Evolutionary conservation across 176 grass and related monocot genomes (phyloP), one percentile per base, ranked within the genome.

Genomic region (Raddia guianensis): DNA sequence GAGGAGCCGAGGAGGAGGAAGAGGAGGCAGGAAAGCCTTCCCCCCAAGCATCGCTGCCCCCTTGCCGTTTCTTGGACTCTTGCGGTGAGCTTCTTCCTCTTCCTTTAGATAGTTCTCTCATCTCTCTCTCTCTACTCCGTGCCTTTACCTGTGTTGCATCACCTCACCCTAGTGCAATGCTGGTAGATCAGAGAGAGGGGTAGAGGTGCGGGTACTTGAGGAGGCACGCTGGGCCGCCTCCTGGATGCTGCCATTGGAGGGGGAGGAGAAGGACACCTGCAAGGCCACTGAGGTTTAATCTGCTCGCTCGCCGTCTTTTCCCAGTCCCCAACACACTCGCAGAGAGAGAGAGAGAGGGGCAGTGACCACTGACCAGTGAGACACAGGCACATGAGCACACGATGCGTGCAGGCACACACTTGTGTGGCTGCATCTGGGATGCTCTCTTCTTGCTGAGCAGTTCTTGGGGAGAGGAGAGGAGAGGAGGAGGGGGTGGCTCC

Each of bases 221-320:
- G 85, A 79, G 82, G 81, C 78, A 93, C 74, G 85, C 82, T 80
- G 85, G 89, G 48, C 54, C 75, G 81, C 82, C 70, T 56, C 58
- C 74, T 64, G 56, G 72, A 74, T 63, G 75, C 82, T 59, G 75
- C 83, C 80, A 91, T 80, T 89, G 80, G 68, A 83, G 78, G 63
- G 45, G 80, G 13, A 34, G n/a, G 71, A 27, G 82, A 53, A 76
- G 83, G 83, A 87, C 92, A 81, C 86, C 86, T 88, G 85, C 80
- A 77, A 87, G 49, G 67, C 33, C 63, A 58, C 80, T 62, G 43
- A 84, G 87, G 76, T 85, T 78, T 40, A 40, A 46, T 44, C 50
- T 68, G 63, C 62, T 19, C 27, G 62, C 69, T 16, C 72, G 55
- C 79, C 78, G 44, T 62, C 63, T 80, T 76, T 81, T 65, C 32